Evolutionary conservation across 1,139 yeast genomes (phyloP), one percentile per base, ranked within the genome.

Genomic region (Suhomyces kunorum): DNA sequence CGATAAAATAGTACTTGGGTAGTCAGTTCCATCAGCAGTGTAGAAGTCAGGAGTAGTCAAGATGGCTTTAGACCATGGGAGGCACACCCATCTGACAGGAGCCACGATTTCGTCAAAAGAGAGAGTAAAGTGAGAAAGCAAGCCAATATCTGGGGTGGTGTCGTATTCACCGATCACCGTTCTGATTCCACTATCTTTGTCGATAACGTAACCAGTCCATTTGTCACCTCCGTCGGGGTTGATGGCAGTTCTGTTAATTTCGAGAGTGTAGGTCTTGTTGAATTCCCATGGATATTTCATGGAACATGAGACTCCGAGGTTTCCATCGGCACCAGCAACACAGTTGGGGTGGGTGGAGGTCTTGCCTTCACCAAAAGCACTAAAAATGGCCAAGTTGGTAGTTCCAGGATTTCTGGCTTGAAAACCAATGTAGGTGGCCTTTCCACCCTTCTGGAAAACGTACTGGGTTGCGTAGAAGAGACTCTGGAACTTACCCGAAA

Each of bases 241-340:
- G 14, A 25, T 13, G 9, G 24, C 24, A 8, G 20, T 13, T 33
- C 41, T 33, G 4, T 5, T 15, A 13, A 30, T 13, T 28, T 36
- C 38, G 12, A 20, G 15, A 18, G 31, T 32, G 19, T 42, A 42
- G n/a, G 18, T 32, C 5, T 32, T 28, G 28, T 32, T 26, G 12
- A 27, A 42, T 19, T 38, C 8, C 45, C 45, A 42, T 8, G 37
- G 36, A 14, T 19, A 35, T 22, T 18, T 24, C 9, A 14, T 7
- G 6, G 28, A 26, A 23, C 45, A 42, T 4, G 38, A 29, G 9
- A 42, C 35, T 7, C 45, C 45, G 4, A 19, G 11, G 4, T 33
- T 33, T 5, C 30, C 29, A 19, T 39, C 38, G 3, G 42, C 39
- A 14, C 42, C 44, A 4, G 17, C 3, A 3, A 1, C 2, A 12